These are phyloP conservation scores for Thelephora aurantiotincta DNA, from an alignment of 768 basidiomycete species.

Conservation along the genomic window DNA sequence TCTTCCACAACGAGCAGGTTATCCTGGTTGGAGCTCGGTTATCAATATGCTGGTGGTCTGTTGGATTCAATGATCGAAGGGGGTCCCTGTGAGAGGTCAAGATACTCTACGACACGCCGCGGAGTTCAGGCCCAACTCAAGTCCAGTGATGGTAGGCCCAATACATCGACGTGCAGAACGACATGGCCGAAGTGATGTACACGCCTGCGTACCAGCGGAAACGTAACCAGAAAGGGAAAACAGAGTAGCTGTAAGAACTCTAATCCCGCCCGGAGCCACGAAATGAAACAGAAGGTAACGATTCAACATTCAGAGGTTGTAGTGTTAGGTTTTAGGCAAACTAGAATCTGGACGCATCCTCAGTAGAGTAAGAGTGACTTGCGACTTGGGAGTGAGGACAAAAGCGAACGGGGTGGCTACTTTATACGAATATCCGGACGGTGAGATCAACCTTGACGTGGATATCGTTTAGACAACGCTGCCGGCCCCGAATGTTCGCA, in stretches of 20 bases:
- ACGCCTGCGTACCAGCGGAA: slow-evolving; percentile 46
- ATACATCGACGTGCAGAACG: slow-evolving; percentile 27
- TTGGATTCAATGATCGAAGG: slow-evolving; percentile 58
- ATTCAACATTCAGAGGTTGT: slow-evolving; percentile 82
- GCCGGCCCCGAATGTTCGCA: slow-evolving; percentile 78
- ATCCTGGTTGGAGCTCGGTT: slow-evolving; percentile 40
- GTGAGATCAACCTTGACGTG: slow-evolving; percentile 64
- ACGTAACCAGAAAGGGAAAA: slow-evolving; percentile 56
- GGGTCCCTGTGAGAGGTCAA: slow-evolving; percentile 80
- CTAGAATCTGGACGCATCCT: too few relatives aligned
- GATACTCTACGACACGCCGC: slow-evolving; percentile 91
- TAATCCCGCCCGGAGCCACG: slow-evolving; percentile 62
- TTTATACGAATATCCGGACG: slow-evolving; percentile 86
- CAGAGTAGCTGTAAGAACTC: slow-evolving; percentile 62
- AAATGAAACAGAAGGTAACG: slow-evolving; percentile 78
- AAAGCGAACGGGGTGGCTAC: too few relatives aligned
- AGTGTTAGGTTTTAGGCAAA: too few relatives aligned
- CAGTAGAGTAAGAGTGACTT: too few relatives aligned
- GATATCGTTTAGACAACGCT: slow-evolving; percentile 59
- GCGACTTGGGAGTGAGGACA: too few relatives aligned
- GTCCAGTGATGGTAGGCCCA: slow-evolving; percentile 37
- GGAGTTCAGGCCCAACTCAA: slow-evolving; percentile 69
- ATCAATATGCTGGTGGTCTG: slow-evolving; percentile 88
- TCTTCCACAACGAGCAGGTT: slow-evolving; percentile 57
- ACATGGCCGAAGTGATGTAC: slow-evolving; percentile 65